Conservation (phyloP, 2,329 filamentous ascomycete genomes). For the Pyrenochaeta sp. region DNA sequence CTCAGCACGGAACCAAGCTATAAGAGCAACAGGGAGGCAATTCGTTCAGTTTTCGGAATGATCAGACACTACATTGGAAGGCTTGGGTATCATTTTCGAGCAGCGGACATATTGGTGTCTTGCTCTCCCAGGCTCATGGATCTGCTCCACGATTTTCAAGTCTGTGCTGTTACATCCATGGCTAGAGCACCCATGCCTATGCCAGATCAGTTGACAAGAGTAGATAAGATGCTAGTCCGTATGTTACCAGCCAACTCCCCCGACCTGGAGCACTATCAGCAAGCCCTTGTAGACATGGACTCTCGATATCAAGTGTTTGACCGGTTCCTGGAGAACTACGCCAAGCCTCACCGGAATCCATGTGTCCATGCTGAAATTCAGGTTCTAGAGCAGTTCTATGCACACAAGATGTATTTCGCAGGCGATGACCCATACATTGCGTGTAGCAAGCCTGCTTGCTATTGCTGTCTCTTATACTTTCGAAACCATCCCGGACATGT, state of each 20-base stretch:
- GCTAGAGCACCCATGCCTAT: neutral
- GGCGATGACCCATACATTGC: constrained; percentile 56
- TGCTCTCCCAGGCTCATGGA: constrained; percentile 38
- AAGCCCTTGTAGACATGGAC: constrained; percentile 37
- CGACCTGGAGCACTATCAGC: constrained; percentile 15
- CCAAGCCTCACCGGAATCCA: constrained; percentile 32
- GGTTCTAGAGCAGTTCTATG: constrained; percentile 57
- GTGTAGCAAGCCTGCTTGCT: constrained; percentile 62
- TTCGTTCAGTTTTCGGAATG: constrained; percentile 28
- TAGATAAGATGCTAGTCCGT: constrained; percentile 30
- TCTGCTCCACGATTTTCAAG: constrained; percentile 42
- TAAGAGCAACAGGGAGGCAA: constrained; percentile 12
- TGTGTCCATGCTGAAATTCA: constrained; percentile 57
- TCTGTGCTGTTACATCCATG: constrained; percentile 9
- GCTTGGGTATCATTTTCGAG: constrained; percentile 54
- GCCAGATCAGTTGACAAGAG: constrained; percentile 5
- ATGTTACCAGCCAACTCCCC: constrained; percentile 34
- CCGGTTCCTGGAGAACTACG: constrained; percentile 34
- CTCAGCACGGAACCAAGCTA: constrained; percentile 13
- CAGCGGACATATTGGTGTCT: constrained; percentile 48
- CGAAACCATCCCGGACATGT: constrained; percentile 45
- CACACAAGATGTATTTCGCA: constrained; percentile 42
- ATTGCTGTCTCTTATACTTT: constrained; percentile 59
- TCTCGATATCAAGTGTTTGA: constrained; percentile 26
- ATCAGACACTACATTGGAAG: constrained; percentile 56